A percentile compares a stretch with the other conserved stretches of the same genome.
Conservation (phyloP, 352 stramenopile genomes). For the Phytopythium litorale region DNA sequence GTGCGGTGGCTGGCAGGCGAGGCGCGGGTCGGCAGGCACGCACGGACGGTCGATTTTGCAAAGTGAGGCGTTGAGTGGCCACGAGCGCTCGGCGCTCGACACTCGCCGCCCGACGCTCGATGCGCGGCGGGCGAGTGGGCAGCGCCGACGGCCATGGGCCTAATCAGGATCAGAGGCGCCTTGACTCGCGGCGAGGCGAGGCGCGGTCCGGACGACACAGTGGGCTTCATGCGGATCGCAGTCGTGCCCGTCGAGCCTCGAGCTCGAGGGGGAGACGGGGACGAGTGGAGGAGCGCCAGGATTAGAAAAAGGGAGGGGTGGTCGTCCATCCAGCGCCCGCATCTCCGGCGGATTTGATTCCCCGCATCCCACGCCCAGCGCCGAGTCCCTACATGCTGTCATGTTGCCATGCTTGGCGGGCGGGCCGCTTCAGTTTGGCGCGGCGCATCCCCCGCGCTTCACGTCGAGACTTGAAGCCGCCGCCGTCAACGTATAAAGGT, state of each 20-base stretch:
- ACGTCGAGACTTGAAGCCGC: slow-evolving; percentile 1
- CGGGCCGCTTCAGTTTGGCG: neutral
- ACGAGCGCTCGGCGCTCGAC: neutral
- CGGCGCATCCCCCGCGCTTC: neutral
- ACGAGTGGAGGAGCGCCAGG: neutral
- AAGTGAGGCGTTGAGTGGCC: slow-evolving; percentile 5
- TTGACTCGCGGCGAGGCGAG: too few relatives aligned
- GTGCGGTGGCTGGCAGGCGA: slow-evolving; percentile 1
- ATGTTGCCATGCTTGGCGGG: neutral
- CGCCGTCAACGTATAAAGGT: neutral
- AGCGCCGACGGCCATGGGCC: neutral
- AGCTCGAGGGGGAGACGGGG: neutral
- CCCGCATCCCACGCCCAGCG: neutral
- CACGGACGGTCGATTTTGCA: neutral
- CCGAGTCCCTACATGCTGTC: neutral
- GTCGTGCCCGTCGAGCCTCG: neutral
- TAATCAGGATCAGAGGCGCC: slow-evolving; percentile 3
- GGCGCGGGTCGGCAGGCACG: too few relatives aligned
- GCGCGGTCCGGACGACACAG: neutral
- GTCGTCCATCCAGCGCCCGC: neutral
- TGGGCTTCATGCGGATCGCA: neutral
- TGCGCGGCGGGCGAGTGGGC: neutral
- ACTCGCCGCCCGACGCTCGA: too few relatives aligned
- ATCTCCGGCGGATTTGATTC: slow-evolving; percentile 1
- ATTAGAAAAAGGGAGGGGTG: slow-evolving; percentile 1